Conservation (phyloP, 73 alveolate species). For the Diophrys appendiculata region DNA sequence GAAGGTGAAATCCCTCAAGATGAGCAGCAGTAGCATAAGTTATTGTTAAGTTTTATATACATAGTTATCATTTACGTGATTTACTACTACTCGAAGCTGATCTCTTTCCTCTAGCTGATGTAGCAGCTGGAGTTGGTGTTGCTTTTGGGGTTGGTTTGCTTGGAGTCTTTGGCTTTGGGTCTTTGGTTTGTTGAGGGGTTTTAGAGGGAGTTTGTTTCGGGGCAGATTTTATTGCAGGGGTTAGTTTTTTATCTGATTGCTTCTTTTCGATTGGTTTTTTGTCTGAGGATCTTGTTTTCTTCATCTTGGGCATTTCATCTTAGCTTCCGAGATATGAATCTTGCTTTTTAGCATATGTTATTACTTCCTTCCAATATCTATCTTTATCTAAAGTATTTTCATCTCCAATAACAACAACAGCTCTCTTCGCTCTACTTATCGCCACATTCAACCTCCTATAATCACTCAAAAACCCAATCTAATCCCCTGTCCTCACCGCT, state of each 20-base stretch:
- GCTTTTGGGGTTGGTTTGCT: not conserved
- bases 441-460: slow-evolving; percentile 91
- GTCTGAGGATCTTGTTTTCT: too few species aligned
- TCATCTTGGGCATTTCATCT: not conserved
- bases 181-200: not conserved
- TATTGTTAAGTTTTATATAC: too few species aligned
- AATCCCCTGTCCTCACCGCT: slow-evolving; percentile 71
- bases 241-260: not conserved
- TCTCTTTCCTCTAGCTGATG: slow-evolving; percentile 4
- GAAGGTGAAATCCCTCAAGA: too few species aligned
- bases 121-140: not conserved
- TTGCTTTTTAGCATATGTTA: slow-evolving; percentile 3
- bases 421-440: slow-evolving; percentile 82
- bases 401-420: slow-evolving; percentile 77
- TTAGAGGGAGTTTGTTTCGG: too few species aligned
- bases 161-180: not conserved
- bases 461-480: slow-evolving; percentile 82
- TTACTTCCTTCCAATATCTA: slow-evolving; percentile 64
- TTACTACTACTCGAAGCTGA: not conserved
- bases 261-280: not conserved
- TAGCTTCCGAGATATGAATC: not conserved
- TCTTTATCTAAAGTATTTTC: slow-evolving; percentile 59
- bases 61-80: not conserved
- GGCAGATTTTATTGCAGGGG: not conserved
- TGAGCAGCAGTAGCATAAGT: too few species aligned